These are phyloP conservation scores for Tuber brumale DNA, from an alignment of 495 filamentous ascomycete genomes.

Conservation along the genomic window DNA sequence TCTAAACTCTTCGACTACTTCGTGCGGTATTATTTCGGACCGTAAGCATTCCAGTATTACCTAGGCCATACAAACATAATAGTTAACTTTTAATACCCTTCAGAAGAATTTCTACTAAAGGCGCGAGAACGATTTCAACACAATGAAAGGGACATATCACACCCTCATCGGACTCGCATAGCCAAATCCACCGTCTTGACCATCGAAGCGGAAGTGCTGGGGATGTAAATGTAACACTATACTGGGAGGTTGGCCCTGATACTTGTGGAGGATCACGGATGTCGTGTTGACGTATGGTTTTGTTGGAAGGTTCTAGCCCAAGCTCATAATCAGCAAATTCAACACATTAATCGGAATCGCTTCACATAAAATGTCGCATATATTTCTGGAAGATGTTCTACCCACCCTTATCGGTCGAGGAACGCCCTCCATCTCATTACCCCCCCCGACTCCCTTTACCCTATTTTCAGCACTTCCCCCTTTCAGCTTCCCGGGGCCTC, in stretches of 20 bases:
- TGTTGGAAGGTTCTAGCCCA: conserved; percentile 30
- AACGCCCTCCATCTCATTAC: conserved; percentile 44
- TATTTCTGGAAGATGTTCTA: background rate
- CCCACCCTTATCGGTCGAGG: conserved; percentile 34
- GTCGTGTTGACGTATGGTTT: conserved; percentile 52
- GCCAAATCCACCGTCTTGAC: conserved; percentile 82
- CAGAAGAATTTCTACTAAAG: background rate
- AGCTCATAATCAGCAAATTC: background rate
- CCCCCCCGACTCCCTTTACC: conserved; percentile 29
- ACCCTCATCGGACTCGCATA: conserved; percentile 88
- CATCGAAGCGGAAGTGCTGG: conserved; percentile 84
- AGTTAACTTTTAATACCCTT: background rate
- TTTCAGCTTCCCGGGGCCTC: conserved; percentile 78
- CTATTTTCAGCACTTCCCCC: conserved; percentile 61
- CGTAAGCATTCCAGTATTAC: conserved; percentile 55
- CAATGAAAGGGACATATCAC: conserved; percentile 29
- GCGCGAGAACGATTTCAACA: background rate
- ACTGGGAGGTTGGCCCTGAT: conserved; percentile 65
- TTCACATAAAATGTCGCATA: background rate
- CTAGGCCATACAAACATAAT: conserved; percentile 34
- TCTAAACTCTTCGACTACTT: conserved; percentile 64
- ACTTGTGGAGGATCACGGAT: conserved; percentile 76
- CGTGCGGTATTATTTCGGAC: conserved; percentile 61
- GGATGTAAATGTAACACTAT: conserved; percentile 78
- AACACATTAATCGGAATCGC: background rate